Evolutionary conservation across 2,329 filamentous ascomycete genomes (phyloP), one percentile per base, ranked within the genome.

Genomic region (Clonostachys byssicola): DNA sequence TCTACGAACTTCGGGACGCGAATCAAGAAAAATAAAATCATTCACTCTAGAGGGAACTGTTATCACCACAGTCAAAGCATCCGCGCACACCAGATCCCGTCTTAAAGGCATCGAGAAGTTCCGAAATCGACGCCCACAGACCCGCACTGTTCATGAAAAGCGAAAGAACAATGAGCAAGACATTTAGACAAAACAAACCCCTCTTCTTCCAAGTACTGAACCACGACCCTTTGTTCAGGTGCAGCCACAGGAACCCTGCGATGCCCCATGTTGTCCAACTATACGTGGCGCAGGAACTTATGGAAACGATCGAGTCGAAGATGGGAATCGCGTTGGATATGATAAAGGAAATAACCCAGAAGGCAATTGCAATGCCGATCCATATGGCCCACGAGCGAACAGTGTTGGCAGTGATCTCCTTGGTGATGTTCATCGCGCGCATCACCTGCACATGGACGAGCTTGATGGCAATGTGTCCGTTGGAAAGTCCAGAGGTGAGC

Each of bases 231-330:
- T 62, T 64, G 57, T 66, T 65, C 48, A 63, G 56, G 52, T 64
- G 60, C 53, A 65, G 60, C 64, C 61, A 66, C 49, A 63, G 62
- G 36, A 66, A 52, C 49, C 53, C 61, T 40, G 58, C 59, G 55
- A 65, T 57, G 44, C 63, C 63, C 52, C 65, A 65, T 30, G 63
- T 66, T 51, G 63, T 65, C 63, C 63, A 66, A 1, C 61, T 60
- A 44, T 65, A 61, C 49, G 60, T 61, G 17, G 62, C 63, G 12
- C 63, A 63, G 4, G 60, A 63, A 23, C 63, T 58, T 35, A 67
- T 64, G 23, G 61, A 60, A 38, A 67, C 47, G 52, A 67, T 66
- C 5, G 62, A 66, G 55, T 66, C 61, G 48, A 67, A 67, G 40
- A 65, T 55, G 44, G 64, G 64, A 47, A 67, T 63, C 23, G 63